These are phyloP conservation scores for Solanum sejunctum DNA, from an alignment of 257 asterid species.

Conservation along the genomic window DNA sequence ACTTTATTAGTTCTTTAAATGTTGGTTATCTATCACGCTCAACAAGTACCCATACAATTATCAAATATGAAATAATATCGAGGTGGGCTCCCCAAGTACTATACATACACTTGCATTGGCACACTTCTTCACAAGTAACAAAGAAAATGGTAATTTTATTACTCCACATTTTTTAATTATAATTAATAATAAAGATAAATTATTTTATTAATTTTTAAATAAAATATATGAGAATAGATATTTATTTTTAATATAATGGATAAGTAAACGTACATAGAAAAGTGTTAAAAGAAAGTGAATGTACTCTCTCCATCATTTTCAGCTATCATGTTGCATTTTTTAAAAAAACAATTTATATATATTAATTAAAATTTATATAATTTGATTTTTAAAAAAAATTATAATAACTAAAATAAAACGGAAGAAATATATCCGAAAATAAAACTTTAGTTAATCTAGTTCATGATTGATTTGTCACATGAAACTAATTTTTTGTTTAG, in stretches of 20 bases:
- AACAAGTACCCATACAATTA: background rate
- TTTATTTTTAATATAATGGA: too few species aligned
- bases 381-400: too few species aligned
- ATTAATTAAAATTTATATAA: too few species aligned
- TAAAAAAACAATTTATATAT: too few species aligned
- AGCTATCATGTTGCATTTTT: too few species aligned
- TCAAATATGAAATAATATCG: background rate
- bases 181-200: background rate
- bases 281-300: too few species aligned
- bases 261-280: too few species aligned
- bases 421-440: background rate
- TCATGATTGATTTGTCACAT: conserved; percentile 31
- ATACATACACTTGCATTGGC: background rate
- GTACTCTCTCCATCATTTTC: too few species aligned
- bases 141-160: background rate
- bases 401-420: too few species aligned
- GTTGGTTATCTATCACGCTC: background rate
- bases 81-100: conserved; percentile 7
- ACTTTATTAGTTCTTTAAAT: background rate
- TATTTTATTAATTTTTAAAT: background rate
- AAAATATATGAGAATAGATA: too few species aligned
- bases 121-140: background rate
- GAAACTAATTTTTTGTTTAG: conserved; percentile 16
- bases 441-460: background rate
- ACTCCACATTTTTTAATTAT: background rate